Evolutionary conservation across 1,284 basidiomycete species (phyloP).

Genomic region (Sporisorium scitamineum): DNA sequence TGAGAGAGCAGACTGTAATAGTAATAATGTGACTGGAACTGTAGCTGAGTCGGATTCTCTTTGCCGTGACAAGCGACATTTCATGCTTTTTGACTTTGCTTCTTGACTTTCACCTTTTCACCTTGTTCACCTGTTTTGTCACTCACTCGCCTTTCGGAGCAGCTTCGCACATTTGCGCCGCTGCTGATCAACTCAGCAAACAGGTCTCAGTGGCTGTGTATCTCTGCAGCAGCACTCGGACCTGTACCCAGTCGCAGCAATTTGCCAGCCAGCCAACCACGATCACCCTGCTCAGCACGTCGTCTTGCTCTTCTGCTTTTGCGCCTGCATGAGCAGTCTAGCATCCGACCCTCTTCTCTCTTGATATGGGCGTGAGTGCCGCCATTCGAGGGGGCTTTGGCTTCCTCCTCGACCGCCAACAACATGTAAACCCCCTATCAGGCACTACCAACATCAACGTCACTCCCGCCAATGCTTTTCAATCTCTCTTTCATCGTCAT

Average conservation of each 20-base stretch:
- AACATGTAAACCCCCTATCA: constrained; percentile 12
- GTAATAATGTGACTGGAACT: neutral
- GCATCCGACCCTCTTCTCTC: neutral
- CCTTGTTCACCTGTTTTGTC: neutral
- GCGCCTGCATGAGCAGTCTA: constrained; percentile 23
- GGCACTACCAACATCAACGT: constrained; percentile 22
- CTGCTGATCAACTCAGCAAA: constrained; percentile 32
- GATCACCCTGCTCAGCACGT: neutral
- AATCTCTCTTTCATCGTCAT: constrained; percentile 42
- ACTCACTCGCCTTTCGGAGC: constrained; percentile 1
- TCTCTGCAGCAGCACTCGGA: constrained; percentile 28
- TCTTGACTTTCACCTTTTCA: neutral
- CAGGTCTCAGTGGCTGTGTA: constrained; percentile 41
- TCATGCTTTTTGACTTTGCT: neutral
- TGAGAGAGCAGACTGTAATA: neutral
- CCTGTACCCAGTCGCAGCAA: constrained; percentile 21
- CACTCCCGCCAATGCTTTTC: constrained; percentile 37
- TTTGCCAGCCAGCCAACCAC: neutral
- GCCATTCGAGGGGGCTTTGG: constrained; percentile 43
- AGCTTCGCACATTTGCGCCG: constrained; percentile 15
- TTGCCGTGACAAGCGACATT: neutral
- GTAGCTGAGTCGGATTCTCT: neutral
- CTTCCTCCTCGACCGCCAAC: constrained; percentile 38
- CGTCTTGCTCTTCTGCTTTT: neutral
- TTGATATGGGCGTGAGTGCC: constrained; percentile 41